phyloP scores from a whole-genome alignment of 169 alveolate species.

The Plasmodium cynomolgi region DNA sequence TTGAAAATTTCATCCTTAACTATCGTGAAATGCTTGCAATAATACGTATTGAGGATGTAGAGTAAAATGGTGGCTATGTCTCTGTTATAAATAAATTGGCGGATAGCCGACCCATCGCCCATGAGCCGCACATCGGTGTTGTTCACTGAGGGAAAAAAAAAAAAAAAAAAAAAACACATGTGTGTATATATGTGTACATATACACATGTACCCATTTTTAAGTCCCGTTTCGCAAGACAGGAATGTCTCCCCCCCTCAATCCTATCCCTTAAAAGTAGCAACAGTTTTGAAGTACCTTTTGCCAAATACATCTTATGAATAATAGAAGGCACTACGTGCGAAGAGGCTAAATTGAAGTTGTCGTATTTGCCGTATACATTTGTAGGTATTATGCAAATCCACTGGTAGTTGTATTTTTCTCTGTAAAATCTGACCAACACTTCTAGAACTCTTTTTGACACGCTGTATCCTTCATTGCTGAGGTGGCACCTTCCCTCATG shows the following conservation, averaged over 20 bases:
- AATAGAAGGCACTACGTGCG: conserved; percentile 66
- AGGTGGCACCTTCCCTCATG: conserved; percentile 65
- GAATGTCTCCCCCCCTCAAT: background rate
- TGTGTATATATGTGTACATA: background rate
- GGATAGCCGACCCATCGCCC: conserved; percentile 61
- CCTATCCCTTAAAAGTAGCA: background rate
- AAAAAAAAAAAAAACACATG: background rate
- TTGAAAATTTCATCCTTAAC: conserved; percentile 65
- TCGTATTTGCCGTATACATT: conserved; percentile 73
- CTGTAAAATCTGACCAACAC: conserved; percentile 63
- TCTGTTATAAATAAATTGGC: conserved; percentile 65
- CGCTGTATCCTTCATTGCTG: conserved; percentile 75
- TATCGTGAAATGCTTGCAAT: conserved; percentile 49
- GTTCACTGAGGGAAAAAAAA: conserved; percentile 5
- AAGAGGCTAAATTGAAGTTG: conserved; percentile 39
- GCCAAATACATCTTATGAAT: conserved; percentile 75
- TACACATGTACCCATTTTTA: background rate
- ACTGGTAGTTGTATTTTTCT: conserved; percentile 71
- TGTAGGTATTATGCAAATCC: conserved; percentile 75
- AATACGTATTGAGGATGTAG: conserved; percentile 57
- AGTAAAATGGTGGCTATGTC: conserved; percentile 45
- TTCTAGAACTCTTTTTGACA: conserved; percentile 72
- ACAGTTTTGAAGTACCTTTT: conserved; percentile 27
- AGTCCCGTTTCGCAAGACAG: background rate
- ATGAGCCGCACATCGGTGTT: conserved; percentile 43